Evolutionary conservation across 768 basidiomycete genomes (phyloP), one percentile per base, ranked within the genome.

Genomic region (Clitopilus passeckerianus): DNA sequence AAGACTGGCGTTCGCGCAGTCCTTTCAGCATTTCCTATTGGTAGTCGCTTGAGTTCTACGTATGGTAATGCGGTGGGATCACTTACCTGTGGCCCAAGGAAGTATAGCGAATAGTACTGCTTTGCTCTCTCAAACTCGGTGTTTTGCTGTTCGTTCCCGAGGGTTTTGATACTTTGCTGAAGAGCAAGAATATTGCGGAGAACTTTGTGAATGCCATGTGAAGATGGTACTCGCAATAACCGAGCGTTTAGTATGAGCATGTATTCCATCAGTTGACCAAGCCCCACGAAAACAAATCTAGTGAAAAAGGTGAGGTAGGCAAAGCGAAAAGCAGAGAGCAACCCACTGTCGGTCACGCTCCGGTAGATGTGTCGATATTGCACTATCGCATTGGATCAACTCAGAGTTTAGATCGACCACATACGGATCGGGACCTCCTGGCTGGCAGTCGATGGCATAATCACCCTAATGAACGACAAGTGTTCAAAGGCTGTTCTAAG

Each of bases 341-440:
- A 7, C 88, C 61, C 57, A 96, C 95, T 75, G 76, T 66, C 86
- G 80, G 64, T 93, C 89, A 56, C 75, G 78, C 54, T 75, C 74
- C 0, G 87, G 84, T 18, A 98, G 72, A 8, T 50, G 84, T 83
- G 0, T 77, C 75, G 0, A 84, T 80, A 86, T 78, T 59, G 83
- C 80, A 59, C 90, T 91, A 60, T 95, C 90, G 64, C 85, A 87
- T 64, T 86, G 80, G 18, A 86, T 83, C 2, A 98, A 74, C 63
- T 95, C 90, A 9, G 77, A 77, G 65, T 95, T 97, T 55, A 98
- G 78, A 69, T 96, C 93, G 30, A 90, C 78, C 54, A 97, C 81
- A 67, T 93, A 87, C 8, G 92, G 86, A 70, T 98, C 96, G 0
- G 95, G 96, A 66, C 96, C 95, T n/a, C 84, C 80, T 5, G 89